Base-by-base conservation (phyloP, 495 filamentous ascomycete genomes). In the Aspergillus mulundensis region DNA sequence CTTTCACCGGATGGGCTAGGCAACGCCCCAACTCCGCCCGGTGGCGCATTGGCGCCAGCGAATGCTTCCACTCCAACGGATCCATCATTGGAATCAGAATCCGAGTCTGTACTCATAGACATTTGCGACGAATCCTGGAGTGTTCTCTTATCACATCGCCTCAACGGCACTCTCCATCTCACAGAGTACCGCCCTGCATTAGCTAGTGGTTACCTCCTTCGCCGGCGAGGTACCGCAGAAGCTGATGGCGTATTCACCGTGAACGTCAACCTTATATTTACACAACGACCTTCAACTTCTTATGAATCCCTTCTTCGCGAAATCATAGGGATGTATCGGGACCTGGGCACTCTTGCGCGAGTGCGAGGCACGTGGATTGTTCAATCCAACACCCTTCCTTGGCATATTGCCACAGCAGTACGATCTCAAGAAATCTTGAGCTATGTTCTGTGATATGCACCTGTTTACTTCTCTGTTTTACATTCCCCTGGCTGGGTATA, bases 381-480 rank as follows among this genome's bases (percentile, higher is more conserved):
- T 18, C 83, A 84, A 44, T 71, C 67, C 21, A 85, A 86, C 54
- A 79, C 86, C 0, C 66, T 91, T 60, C 92, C 92, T 20, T 93
- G 89, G 87, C 91, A 97, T 78, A 77, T 97, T 57, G 87, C 83
- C 23, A 87, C 83, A n/a, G 91, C 86, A 28, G 78, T 87, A 61
- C 85, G 86, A 68, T 88, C 70, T 19, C 75, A 78, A 45, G 71
- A 75, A 61, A 61, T 76, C 21, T 48, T 78, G 54, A 78, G 75
- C 57, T 74, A 75, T 66, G 68, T 74, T 63, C 62, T 78, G 54
- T 78, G 56, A 72, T 53, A 38, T 38, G 44, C 25, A 50, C 11
- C 39, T 41, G 46, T 50, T n/a, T 6, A 50, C 20, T 51, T 60
- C 36, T 58, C 39, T 42, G 19, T 41, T 40, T 55, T 57, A 53